Conservation (phyloP, 1,284 basidiomycete genomes). For the Peniophora sp. region DNA sequence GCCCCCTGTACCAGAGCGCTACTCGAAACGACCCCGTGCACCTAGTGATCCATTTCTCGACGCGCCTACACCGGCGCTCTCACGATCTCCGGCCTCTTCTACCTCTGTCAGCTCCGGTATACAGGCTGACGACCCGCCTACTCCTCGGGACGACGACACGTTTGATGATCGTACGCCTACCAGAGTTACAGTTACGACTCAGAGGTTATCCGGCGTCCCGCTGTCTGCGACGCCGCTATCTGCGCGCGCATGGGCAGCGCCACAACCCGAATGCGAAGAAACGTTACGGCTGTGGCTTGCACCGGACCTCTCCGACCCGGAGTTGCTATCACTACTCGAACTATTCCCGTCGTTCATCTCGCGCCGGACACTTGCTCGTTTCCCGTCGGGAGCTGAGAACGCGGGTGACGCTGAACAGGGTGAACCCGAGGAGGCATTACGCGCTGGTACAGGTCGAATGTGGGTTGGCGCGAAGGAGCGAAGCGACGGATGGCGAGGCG, state of each 20-base stretch:
- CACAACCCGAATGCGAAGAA: slow-evolving; percentile 36
- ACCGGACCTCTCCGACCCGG: slow-evolving; percentile 61
- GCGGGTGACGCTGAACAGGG: slow-evolving; percentile 15
- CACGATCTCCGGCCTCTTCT: slow-evolving; percentile 50
- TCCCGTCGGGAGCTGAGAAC: slow-evolving; percentile 27
- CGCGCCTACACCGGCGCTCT: slow-evolving; percentile 39
- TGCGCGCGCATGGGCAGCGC: slow-evolving; percentile 23
- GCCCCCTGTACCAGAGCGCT: slow-evolving; percentile 25
- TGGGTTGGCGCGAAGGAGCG: slow-evolving; percentile 55
- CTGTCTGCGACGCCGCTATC: slow-evolving; percentile 23
- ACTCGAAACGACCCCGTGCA: slow-evolving; percentile 57
- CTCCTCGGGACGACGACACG: slow-evolving; percentile 11
- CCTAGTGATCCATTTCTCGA: slow-evolving; percentile 76
- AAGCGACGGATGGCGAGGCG: slow-evolving; percentile 54
- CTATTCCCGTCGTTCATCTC: slow-evolving; percentile 67
- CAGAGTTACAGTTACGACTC: too few species aligned
- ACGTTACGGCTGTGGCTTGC: slow-evolving; percentile 62
- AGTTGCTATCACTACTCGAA: slow-evolving; percentile 51
- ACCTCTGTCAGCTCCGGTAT: slow-evolving; percentile 26
- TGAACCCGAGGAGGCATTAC: slow-evolving; percentile 59
- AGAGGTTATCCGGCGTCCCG: slow-evolving; percentile 13
- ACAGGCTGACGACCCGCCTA: slow-evolving; percentile 14
- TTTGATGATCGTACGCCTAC: too few species aligned
- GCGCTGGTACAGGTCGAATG: slow-evolving; percentile 66
- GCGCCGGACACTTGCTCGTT: slow-evolving; percentile 54